phyloP scores from a whole-genome alignment of 2,329 filamentous ascomycete genomes.

The Clonostachys sp. region DNA sequence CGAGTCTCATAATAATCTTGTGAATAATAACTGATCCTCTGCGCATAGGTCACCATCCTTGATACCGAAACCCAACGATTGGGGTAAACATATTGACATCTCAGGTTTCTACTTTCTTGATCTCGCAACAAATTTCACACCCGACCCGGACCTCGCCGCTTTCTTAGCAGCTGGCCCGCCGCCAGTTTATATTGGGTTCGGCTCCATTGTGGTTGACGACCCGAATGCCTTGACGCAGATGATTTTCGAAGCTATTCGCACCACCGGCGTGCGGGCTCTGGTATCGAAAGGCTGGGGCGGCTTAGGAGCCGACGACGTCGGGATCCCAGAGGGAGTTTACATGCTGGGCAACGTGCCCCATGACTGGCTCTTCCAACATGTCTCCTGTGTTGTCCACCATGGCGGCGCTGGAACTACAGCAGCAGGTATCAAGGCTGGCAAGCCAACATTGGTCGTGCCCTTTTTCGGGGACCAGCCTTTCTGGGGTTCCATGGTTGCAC shows the following conservation, averaged over 20 bases:
- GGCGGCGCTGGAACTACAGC: conserved; percentile 86
- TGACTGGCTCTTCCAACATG: conserved; percentile 82
- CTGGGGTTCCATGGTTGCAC: conserved; percentile 73
- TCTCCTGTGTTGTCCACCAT: conserved; percentile 81
- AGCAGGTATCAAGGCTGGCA: conserved; percentile 75
- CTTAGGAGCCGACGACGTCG: conserved; percentile 65
- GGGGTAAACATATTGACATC: conserved; percentile 66
- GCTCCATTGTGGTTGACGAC: conserved; percentile 77
- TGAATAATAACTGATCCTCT: not conserved
- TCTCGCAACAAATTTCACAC: conserved; percentile 60
- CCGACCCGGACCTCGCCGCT: conserved; percentile 56
- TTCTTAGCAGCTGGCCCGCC: conserved; percentile 67
- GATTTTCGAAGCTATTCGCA: conserved; percentile 66
- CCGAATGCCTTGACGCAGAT: conserved; percentile 65
- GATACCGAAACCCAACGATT: conserved; percentile 75
- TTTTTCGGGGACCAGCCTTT: conserved; percentile 87
- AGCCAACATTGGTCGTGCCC: conserved; percentile 77
- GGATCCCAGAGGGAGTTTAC: conserved; percentile 70
- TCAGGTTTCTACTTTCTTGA: conserved; percentile 76
- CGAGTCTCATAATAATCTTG: not conserved
- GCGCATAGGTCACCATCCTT: conserved; percentile 57
- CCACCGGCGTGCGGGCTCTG: conserved; percentile 68
- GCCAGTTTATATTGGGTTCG: conserved; percentile 80
- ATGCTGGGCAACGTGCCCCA: conserved; percentile 85
- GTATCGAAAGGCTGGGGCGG: conserved; percentile 89